Conservation (phyloP, 345 rosid genomes). For the Sonneratia caseolaris region DNA sequence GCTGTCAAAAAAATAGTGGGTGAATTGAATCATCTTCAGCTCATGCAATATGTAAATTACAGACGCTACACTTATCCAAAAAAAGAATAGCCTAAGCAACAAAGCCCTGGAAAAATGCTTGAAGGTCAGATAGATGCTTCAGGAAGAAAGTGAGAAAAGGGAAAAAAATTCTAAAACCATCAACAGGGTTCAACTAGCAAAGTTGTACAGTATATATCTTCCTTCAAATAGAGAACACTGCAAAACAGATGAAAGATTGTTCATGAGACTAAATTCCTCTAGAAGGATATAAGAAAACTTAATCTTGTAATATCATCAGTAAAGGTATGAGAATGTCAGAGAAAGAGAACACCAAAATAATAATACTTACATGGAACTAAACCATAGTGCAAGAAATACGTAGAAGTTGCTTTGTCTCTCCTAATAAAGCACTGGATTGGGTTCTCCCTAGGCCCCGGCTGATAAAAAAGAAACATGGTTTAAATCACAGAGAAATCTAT, state of each 20-base stretch:
- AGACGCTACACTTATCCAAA: neutral
- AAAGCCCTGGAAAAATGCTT: too few species aligned
- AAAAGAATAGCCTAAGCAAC: too few species aligned
- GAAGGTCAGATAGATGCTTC: neutral
- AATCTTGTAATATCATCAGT: too few species aligned
- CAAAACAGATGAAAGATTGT: too few species aligned
- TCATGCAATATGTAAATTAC: neutral
- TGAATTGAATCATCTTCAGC: slow-evolving; percentile 11
- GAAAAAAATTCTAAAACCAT: neutral
- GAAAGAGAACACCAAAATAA: slow-evolving; percentile 4
- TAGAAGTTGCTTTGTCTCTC: slow-evolving; percentile 64
- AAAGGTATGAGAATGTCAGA: neutral
- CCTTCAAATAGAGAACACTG: neutral
- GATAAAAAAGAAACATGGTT: slow-evolving; percentile 3
- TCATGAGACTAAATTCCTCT: too few species aligned
- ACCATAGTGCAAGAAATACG: slow-evolving; percentile 58
- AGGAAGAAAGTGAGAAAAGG: neutral
- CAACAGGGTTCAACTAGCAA: neutral
- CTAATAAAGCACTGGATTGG: slow-evolving; percentile 82
- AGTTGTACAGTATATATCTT: neutral
- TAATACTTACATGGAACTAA: slow-evolving; percentile 67
- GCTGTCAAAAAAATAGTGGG: slow-evolving; percentile 38
- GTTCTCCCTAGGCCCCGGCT: slow-evolving; percentile 81
- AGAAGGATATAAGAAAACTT: too few species aligned
- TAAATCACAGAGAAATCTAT: neutral